Percentiles rank a stretch among this genome's conserved stretches.
Conservation (phyloP, 2,329 filamentous ascomycete genomes). For the Fusarium sp. region DNA sequence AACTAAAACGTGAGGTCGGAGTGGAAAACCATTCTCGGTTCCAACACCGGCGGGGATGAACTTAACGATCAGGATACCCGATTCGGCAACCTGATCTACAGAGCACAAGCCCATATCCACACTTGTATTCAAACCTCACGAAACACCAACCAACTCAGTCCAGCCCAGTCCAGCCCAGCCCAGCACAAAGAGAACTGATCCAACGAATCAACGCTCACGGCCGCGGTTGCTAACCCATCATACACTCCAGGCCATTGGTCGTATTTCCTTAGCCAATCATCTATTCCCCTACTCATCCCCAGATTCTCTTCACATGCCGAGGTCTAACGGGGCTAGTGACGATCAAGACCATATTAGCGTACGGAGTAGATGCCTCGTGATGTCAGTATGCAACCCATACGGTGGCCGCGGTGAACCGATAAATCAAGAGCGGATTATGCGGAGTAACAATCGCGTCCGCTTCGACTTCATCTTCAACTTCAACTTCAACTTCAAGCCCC, state of each 20-base stretch:
- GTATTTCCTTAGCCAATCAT: slow-evolving; percentile 1
- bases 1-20: background rate
- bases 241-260: background rate
- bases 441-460: background rate
- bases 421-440: background rate
- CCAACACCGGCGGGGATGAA: slow-evolving; percentile 6
- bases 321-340: background rate
- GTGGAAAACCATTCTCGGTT: background rate
- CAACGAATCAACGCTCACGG: background rate
- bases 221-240: background rate
- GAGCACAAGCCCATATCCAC: background rate
- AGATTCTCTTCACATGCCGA: slow-evolving; percentile 24
- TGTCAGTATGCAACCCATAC: background rate
- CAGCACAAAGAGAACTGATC: background rate
- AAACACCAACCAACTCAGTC: background rate
- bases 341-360: background rate
- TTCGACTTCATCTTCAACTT: background rate
- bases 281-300: background rate
- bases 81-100: slow-evolving; percentile 19
- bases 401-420: slow-evolving; percentile 22
- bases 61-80: slow-evolving; percentile 33
- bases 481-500: background rate
- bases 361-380: background rate
- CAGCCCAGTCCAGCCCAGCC: background rate
- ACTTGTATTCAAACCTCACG: background rate